A percentile compares a stretch with the other conserved stretches of the same genome.
These are phyloP conservation scores for Rhodotorula graminis DNA, from an alignment of 768 basidiomycete species.

Conservation along the genomic window DNA sequence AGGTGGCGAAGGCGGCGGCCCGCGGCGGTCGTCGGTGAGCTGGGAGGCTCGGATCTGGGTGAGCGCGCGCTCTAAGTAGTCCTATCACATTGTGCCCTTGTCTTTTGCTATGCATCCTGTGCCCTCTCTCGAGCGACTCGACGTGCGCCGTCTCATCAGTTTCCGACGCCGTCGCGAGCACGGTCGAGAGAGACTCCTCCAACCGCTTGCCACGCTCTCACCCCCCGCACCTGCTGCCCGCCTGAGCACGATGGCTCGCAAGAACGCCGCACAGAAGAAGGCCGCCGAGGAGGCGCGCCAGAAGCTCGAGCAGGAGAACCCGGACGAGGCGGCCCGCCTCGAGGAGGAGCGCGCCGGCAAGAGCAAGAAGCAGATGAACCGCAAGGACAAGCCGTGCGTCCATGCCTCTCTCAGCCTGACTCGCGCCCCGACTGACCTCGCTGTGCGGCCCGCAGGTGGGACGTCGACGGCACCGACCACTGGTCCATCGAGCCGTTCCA, in stretches of 20 bases:
- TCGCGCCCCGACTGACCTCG: too few species aligned
- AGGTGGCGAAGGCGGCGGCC: slow-evolving; percentile 2
- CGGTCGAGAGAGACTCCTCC: not conserved
- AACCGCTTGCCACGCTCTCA: not conserved
- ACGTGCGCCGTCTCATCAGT: not conserved
- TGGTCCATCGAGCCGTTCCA: slow-evolving; percentile 86
- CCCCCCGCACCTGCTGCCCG: not conserved
- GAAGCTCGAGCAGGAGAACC: slow-evolving; percentile 27
- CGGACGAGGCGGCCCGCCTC: slow-evolving; percentile 14
- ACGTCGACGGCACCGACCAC: slow-evolving; percentile 32
- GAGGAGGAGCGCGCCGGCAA: slow-evolving; percentile 23
- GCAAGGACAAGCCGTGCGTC: slow-evolving; percentile 87
- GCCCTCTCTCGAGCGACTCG: not conserved
- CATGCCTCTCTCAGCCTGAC: not conserved
- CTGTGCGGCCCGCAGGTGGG: not conserved
- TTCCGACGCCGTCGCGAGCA: not conserved
- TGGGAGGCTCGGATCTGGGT: too few species aligned
- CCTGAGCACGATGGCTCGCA: slow-evolving; percentile 31
- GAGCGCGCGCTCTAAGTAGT: too few species aligned
- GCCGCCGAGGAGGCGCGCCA: slow-evolving; percentile 12
- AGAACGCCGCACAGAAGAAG: slow-evolving; percentile 35
- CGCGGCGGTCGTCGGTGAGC: too few species aligned
- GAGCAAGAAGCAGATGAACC: slow-evolving; percentile 70
- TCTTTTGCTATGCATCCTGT: not conserved
- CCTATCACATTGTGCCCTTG: too few species aligned